Conservation (phyloP, 495 filamentous ascomycete genomes). For the Aspergillus homomorphus region DNA sequence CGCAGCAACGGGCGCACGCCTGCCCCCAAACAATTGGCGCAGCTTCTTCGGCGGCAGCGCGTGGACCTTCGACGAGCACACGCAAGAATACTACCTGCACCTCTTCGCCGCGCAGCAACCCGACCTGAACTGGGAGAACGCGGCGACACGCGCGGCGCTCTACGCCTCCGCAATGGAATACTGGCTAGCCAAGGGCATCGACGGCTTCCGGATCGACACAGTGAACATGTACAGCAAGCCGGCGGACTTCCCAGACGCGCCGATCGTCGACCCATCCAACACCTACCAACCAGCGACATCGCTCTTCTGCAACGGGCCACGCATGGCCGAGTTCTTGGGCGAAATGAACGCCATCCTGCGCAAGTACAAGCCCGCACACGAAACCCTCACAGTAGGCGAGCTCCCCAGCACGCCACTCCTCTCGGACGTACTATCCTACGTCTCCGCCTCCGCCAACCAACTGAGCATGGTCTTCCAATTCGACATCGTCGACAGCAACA, state of each 20-base stretch:
- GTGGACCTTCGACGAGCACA: constrained; percentile 52
- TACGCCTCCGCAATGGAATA: constrained; percentile 49
- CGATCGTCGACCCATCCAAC: constrained; percentile 31
- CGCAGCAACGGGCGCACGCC: constrained; percentile 39
- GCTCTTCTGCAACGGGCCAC: constrained; percentile 56
- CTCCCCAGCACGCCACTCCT: constrained; percentile 42
- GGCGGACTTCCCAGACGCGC: constrained; percentile 41
- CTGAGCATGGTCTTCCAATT: constrained; percentile 58
- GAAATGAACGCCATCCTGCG: constrained; percentile 45
- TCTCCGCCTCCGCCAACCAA: constrained; percentile 39
- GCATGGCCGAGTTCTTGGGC: constrained; percentile 52
- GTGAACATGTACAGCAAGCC: constrained; percentile 55
- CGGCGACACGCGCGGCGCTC: constrained; percentile 44
- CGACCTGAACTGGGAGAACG: constrained; percentile 57
- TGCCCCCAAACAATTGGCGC: constrained; percentile 60
- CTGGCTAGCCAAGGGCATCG: constrained; percentile 52
- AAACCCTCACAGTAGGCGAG: constrained; percentile 52
- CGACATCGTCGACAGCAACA: constrained; percentile 48
- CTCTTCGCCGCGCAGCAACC: constrained; percentile 51
- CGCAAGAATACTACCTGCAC: constrained; percentile 53
- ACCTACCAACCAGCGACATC: constrained; percentile 43
- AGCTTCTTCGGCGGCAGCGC: constrained; percentile 52
- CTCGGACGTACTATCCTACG: constrained; percentile 45
- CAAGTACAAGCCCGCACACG: constrained; percentile 28
- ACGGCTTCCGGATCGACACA: constrained; percentile 56